These are phyloP conservation scores for Curvularia spicifera DNA, from an alignment of 2,329 filamentous ascomycete species.

Conservation along the genomic window DNA sequence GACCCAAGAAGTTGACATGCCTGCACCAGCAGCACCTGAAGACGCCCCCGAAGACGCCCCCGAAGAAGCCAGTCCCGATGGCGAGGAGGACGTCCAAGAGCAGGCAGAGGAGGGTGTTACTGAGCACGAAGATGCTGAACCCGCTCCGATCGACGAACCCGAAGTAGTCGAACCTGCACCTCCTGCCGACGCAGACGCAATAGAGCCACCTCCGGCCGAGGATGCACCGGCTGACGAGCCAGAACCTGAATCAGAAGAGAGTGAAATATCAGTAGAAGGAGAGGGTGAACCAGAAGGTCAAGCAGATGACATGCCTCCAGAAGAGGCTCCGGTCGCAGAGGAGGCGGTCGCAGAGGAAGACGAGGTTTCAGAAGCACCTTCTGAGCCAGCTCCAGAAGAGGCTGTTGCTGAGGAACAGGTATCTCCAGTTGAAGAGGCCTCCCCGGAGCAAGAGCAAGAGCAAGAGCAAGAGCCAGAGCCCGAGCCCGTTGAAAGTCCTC, in stretches of 20 bases:
- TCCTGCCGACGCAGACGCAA: background rate
- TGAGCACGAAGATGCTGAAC: slow-evolving; percentile 3
- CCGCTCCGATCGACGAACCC: background rate
- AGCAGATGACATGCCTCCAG: background rate
- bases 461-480: background rate
- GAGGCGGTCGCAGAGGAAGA: slow-evolving; percentile 8
- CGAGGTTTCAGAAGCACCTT: slow-evolving; percentile 3
- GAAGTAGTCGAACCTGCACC: background rate
- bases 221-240: background rate
- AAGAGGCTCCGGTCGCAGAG: background rate
- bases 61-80: background rate
- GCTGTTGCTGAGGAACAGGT: background rate
- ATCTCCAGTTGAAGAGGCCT: background rate
- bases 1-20: slow-evolving; percentile 6
- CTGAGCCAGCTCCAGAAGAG: slow-evolving; percentile 9
- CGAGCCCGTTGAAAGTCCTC: background rate
- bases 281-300: background rate
- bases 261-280: slow-evolving; percentile 3
- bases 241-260: slow-evolving; percentile 5
- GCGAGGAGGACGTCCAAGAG: background rate
- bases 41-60: background rate
- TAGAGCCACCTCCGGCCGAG: background rate
- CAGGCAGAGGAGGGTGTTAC: slow-evolving; percentile 4
- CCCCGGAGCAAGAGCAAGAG: background rate
- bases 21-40: slow-evolving; percentile 3